A percentile compares a stretch with the other conserved stretches of the same genome.
These are phyloP conservation scores for Amphichorda felina DNA, from an alignment of 2,329 filamentous ascomycete genomes.

Conservation along the genomic window DNA sequence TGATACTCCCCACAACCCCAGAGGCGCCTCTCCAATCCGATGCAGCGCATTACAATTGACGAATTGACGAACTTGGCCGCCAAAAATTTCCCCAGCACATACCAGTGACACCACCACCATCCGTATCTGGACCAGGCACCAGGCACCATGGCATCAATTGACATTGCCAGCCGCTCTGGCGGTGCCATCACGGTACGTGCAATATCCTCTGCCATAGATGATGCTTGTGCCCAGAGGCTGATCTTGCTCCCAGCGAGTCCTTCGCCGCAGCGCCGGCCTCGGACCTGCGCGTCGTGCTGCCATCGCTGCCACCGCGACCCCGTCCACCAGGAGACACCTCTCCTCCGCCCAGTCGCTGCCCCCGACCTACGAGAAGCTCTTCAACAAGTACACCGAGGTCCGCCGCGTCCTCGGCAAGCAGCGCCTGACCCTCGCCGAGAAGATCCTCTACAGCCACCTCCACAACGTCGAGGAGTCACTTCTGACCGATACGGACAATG, in stretches of 20 bases:
- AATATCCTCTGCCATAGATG: background rate
- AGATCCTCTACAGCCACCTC: conserved; percentile 95
- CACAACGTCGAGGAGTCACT: conserved; percentile 83
- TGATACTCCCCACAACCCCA: background rate
- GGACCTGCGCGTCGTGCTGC: conserved; percentile 16
- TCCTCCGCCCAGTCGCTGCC: conserved; percentile 31
- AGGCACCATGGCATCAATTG: conserved; percentile 35
- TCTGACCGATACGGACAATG: conserved; percentile 71
- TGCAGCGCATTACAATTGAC: conserved; percentile 18
- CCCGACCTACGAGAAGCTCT: conserved; percentile 73
- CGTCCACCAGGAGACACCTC: conserved; percentile 17
- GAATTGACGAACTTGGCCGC: conserved; percentile 6
- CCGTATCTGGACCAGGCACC: background rate
- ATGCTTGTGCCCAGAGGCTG: too few relatives aligned
- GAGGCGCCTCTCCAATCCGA: conserved; percentile 18
- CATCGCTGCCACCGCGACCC: conserved; percentile 12
- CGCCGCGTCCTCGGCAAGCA: conserved; percentile 55
- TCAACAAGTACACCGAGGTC: conserved; percentile 66
- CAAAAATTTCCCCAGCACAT: background rate
- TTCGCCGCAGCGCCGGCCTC: conserved; percentile 20
- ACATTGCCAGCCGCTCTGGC: conserved; percentile 35
- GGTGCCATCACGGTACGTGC: conserved; percentile 30
- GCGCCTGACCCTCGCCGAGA: conserved; percentile 81
- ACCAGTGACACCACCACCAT: conserved; percentile 1
- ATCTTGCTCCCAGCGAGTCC: conserved; percentile 21